Percentiles rank a stretch among this genome's conserved stretches.
Conservation (phyloP, 768 basidiomycete species). For the Sarcomyxa edulis region DNA sequence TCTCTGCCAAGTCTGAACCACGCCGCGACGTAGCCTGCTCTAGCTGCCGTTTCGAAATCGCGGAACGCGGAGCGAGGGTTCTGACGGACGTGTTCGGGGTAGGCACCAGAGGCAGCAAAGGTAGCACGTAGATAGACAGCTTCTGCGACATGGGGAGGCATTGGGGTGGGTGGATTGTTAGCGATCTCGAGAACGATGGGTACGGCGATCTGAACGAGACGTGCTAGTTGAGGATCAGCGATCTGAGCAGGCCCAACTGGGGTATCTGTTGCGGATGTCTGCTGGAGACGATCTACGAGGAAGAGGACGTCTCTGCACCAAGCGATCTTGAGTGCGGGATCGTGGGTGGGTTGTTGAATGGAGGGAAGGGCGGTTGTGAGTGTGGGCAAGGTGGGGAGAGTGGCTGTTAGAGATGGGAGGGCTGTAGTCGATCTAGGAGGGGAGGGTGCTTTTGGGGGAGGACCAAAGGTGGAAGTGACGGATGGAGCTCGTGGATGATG, state of each 20-base stretch:
- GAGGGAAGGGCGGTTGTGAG: constrained; percentile 47
- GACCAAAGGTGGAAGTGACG: constrained; percentile 30
- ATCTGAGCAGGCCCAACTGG: constrained; percentile 50
- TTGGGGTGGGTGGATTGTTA: constrained; percentile 13
- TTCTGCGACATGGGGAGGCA: constrained; percentile 51
- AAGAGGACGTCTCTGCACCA: constrained; percentile 85
- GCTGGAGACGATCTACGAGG: constrained; percentile 61
- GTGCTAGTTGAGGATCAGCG: constrained; percentile 51
- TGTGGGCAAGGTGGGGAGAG: constrained; percentile 59
- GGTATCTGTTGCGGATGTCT: constrained; percentile 31
- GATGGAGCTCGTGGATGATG: constrained; percentile 16
- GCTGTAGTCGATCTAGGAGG: constrained; percentile 24
- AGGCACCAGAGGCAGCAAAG: constrained; percentile 67
- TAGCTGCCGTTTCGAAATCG: constrained; percentile 82
- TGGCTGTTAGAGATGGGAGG: constrained; percentile 54
- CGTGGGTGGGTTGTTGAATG: constrained; percentile 49
- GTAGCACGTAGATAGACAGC: constrained; percentile 74
- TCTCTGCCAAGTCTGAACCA: constrained; percentile 93
- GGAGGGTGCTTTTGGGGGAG: constrained; percentile 45
- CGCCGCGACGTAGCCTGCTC: constrained; percentile 69
- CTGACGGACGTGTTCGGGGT: constrained; percentile 55
- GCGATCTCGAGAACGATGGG: constrained; percentile 58
- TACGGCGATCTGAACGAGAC: constrained; percentile 61
- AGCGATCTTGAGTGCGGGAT: constrained; percentile 56
- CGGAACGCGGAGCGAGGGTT: constrained; percentile 82